Evolutionary conservation across 768 basidiomycete species (phyloP).

Genomic region (Coprinopsis strossmayeri): DNA sequence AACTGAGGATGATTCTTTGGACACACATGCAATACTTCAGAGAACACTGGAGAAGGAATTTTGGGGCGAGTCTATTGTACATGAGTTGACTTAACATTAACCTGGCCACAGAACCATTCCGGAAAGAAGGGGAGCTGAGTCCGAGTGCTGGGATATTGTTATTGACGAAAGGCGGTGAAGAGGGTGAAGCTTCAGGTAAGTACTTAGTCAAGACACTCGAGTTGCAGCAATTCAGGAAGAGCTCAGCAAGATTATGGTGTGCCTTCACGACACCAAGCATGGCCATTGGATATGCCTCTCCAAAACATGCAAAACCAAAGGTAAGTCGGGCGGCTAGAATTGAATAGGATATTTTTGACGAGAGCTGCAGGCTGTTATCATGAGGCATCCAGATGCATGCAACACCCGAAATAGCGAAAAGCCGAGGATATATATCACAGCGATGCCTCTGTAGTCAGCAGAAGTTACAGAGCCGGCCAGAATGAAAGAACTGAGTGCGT

Average conservation of each 20-base stretch:
- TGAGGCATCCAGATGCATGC: slow-evolving; percentile 29
- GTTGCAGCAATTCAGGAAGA: background rate
- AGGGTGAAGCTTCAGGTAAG: slow-evolving; percentile 17
- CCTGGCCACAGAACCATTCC: slow-evolving; percentile 26
- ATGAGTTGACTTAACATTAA: background rate
- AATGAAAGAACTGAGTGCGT: background rate
- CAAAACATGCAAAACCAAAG: slow-evolving; percentile 47
- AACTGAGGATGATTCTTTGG: slow-evolving; percentile 17
- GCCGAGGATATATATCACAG: slow-evolving; percentile 52
- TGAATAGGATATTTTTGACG: background rate
- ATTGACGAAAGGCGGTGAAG: slow-evolving; percentile 40
- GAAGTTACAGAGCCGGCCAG: background rate
- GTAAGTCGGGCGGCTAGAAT: slow-evolving; percentile 27
- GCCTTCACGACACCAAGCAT: slow-evolving; percentile 80
- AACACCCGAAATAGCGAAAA: slow-evolving; percentile 15
- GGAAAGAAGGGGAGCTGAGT: slow-evolving; percentile 30
- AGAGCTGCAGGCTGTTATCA: slow-evolving; percentile 29
- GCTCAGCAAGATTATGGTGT: slow-evolving; percentile 68
- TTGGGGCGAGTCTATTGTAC: slow-evolving; percentile 32
- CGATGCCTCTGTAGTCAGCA: slow-evolving; percentile 35
- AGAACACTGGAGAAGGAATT: slow-evolving; percentile 41
- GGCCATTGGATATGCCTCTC: slow-evolving; percentile 68
- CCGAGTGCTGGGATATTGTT: slow-evolving; percentile 61
- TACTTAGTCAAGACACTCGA: slow-evolving; percentile 12
- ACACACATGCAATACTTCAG: slow-evolving; percentile 52